phyloP scores from a whole-genome alignment of 352 stramenopile species.

The Globisporangium paroecandrum region DNA sequence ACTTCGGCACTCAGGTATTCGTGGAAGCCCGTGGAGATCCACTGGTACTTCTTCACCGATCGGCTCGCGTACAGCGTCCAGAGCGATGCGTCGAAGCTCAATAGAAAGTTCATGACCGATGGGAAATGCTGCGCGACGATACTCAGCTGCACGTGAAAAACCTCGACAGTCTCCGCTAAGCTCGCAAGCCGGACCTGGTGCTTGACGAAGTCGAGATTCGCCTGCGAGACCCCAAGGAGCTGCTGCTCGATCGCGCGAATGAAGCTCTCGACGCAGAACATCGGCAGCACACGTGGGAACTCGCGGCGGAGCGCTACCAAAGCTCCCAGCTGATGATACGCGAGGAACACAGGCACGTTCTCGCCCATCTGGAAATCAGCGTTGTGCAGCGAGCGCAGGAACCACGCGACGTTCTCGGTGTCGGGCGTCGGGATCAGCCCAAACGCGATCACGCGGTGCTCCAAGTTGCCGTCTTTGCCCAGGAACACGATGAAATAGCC shows the following conservation, averaged over 20 bases:
- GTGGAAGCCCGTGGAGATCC: conserved; percentile 27
- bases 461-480: conserved; percentile 63
- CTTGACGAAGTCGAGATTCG: conserved; percentile 59
- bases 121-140: conserved; percentile 12
- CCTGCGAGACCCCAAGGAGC: conserved; percentile 51
- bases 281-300: conserved; percentile 51
- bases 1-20: conserved; percentile 50
- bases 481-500: conserved; percentile 60
- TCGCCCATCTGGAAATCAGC: conserved; percentile 46
- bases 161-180: conserved; percentile 30
- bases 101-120: conserved; percentile 50
- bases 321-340: conserved; percentile 54
- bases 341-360: conserved; percentile 50
- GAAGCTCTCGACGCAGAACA: conserved; percentile 70
- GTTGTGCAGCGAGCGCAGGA: conserved; percentile 50
- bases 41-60: conserved; percentile 61
- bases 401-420: conserved; percentile 76
- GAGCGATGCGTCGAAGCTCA: conserved; percentile 54
- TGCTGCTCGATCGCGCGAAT: conserved; percentile 64
- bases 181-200: conserved; percentile 46
- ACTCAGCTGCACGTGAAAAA: conserved; percentile 5
- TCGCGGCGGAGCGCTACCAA: conserved; percentile 53
- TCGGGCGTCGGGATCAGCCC: conserved; percentile 59
- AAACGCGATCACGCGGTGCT: conserved; percentile 67
- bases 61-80: conserved; percentile 69